Percentiles rank a stretch among this genome's conserved stretches.
Conservation (phyloP, 495 filamentous ascomycete genomes). For the Parmelia sp. region DNA sequence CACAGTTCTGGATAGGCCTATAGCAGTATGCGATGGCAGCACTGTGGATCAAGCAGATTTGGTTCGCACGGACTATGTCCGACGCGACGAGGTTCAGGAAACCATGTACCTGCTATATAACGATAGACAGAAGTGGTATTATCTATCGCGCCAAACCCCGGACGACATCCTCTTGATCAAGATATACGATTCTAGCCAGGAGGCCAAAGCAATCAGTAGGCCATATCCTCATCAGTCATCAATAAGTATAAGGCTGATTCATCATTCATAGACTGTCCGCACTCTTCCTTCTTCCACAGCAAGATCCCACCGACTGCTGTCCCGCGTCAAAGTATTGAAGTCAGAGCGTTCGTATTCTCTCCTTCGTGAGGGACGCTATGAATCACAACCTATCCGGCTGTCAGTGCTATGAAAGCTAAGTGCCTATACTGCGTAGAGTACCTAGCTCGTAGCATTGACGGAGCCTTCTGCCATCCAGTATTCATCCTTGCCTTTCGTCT, state of each 20-base stretch:
- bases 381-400: neutral
- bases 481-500: neutral
- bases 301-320: neutral
- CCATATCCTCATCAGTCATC: neutral
- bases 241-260: neutral
- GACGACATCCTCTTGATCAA: slow-evolving; percentile 34
- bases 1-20: slow-evolving; percentile 30
- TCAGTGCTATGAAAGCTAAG: neutral
- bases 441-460: slow-evolving; percentile 1
- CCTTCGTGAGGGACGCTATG: neutral
- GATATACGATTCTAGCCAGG: neutral
- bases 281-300: slow-evolving; percentile 13
- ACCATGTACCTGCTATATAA: slow-evolving; percentile 20
- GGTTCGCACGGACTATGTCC: slow-evolving; percentile 28
- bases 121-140: slow-evolving; percentile 29
- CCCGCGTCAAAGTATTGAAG: slow-evolving; percentile 19
- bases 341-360: slow-evolving; percentile 16
- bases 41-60: slow-evolving; percentile 26
- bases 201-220: slow-evolving; percentile 3
- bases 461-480: slow-evolving; percentile 3
- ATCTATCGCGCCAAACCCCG: slow-evolving; percentile 28
- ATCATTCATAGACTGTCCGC: slow-evolving; percentile 11
- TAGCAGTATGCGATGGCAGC: slow-evolving; percentile 33
- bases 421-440: neutral
- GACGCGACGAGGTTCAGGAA: neutral